Base-by-base conservation (phyloP, 345 rosid species). In the Brassica cretica region DNA sequence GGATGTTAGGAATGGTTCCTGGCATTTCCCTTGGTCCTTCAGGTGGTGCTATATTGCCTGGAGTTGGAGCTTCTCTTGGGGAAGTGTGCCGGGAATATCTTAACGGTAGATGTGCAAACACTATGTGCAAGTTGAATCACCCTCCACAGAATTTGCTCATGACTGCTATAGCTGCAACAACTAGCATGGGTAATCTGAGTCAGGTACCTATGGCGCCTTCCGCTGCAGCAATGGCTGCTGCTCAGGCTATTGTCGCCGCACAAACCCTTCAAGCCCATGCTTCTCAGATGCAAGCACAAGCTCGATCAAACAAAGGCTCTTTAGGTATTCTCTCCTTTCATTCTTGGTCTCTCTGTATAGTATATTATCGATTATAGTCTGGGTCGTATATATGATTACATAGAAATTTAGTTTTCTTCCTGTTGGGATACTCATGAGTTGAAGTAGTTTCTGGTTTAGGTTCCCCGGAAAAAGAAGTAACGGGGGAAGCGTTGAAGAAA, bases 191-290 rank as follows among this genome's bases (percentile, higher is more conserved):
- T 68, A 89, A 86, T 69, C 85, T 91, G 8, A 95, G 96, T 83
- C 97, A 91, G 85, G 94, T 90, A 18, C 99, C 98, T 24, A 93
- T 95, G 98, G 96, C 99, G 6, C 99, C 98, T 85, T 95, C 99
- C 33, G 99, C 99, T 30, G 99, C 98, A 73, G 99, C 99, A 58
- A 95, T 93, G 99, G 98, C 98, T 87, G 98, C 98, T 82, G 98
- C 98, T 70, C 98, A 94, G 83, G 98, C 98, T 44, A 94, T 94
- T 81, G 93, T 94, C 82, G 98, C 99, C 12, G 99, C 99, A 8
- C 95, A 95, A 83, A 98, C 99, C 11, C 94, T 95, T 84, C 98
- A 95, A 82, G 98, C 99, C 35, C 99, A 95, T 93, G 98, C 99
- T 81, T 90, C 97, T 46, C 98, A 94, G 33, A 81, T 90, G 78